Conservation (phyloP, 306 rosid genomes). For the Trifolium repens region DNA sequence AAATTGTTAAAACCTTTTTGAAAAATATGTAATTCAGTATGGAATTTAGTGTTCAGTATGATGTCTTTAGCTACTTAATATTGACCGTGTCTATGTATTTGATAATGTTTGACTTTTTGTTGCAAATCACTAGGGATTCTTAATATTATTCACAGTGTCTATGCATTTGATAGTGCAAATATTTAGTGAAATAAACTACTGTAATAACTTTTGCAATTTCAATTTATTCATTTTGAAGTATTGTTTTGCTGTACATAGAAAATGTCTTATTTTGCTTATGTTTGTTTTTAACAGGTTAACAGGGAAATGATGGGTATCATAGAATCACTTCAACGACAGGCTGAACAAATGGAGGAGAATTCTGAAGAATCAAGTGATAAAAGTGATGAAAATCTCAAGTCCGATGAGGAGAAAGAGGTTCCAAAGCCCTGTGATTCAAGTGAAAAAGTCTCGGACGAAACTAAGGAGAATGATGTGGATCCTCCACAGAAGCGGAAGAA, state of each 20-base stretch:
- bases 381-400: conserved; percentile 29
- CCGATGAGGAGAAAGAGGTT: conserved; percentile 16
- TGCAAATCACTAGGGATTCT: background rate
- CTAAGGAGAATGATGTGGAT: conserved; percentile 31
- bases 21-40: conserved; percentile 13
- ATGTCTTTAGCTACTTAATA: background rate
- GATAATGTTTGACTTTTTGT: background rate
- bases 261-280: background rate
- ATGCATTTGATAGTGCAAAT: background rate
- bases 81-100: background rate
- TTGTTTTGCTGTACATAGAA: background rate
- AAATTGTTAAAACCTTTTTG: background rate
- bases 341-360: conserved; percentile 47
- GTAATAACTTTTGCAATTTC: too few relatives aligned
- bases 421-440: conserved; percentile 30
- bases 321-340: conserved; percentile 55
- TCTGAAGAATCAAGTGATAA: conserved; percentile 8
- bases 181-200: background rate
- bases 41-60: background rate
- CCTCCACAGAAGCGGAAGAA: conserved; percentile 39
- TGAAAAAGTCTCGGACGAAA: conserved; percentile 40
- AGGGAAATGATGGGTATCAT: conserved; percentile 61
- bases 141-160: background rate
- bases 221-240: background rate
- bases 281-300: conserved; percentile 66